Evolutionary conservation across 345 rosid genomes (phyloP).

Genomic region (Syzygium aqueum): DNA sequence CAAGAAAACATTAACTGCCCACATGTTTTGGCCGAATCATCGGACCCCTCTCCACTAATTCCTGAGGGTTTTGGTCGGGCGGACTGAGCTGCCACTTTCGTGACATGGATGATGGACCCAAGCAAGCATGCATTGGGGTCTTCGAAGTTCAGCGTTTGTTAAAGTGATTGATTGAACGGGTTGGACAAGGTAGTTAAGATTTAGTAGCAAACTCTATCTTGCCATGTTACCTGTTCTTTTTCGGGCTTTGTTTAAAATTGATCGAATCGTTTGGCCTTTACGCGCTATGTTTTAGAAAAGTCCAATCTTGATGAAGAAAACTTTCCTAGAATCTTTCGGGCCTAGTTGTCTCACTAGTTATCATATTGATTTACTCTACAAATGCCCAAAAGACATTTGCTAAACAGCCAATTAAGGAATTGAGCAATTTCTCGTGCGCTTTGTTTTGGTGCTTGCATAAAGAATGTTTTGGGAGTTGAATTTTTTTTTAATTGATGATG

Average conservation of each 20-base stretch:
- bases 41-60: neutral
- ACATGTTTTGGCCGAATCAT: conserved; percentile 2
- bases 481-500: neutral
- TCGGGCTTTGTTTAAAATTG: neutral
- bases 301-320: neutral
- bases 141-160: neutral
- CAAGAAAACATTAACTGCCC: neutral
- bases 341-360: neutral
- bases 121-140: neutral
- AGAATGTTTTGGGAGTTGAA: neutral
- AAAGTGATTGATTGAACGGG: neutral
- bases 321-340: neutral
- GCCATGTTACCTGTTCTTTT: neutral
- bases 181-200: neutral
- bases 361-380: neutral
- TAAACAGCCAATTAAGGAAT: neutral
- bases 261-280: neutral
- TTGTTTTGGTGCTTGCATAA: neutral
- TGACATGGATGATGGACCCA: neutral
- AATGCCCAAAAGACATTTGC: neutral
- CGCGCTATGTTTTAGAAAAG: neutral
- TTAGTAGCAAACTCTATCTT: neutral
- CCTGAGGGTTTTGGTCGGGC: neutral
- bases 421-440: neutral
- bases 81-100: neutral